Base-by-base conservation (phyloP, 495 filamentous ascomycete genomes). In the Hypomontagnella monticulosa region DNA sequence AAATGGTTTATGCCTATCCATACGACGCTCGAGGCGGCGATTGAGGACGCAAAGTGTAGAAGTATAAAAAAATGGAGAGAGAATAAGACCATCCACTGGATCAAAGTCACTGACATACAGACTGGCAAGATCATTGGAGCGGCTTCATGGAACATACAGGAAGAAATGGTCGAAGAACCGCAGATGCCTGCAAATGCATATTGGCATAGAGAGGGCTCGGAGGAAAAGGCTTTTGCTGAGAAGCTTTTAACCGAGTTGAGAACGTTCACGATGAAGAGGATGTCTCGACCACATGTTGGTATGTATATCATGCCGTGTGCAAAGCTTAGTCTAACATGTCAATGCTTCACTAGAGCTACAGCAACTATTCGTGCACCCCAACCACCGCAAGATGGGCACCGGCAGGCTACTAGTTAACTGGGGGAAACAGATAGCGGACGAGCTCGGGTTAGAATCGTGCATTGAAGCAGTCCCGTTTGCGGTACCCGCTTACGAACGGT, bases 351-450 rank as follows among this genome's bases (percentile, higher is more conserved):
- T 48, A 80, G 75, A 75, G 36, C 49, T 77, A 8, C 64, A 64
- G 23, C 70, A 69, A 38, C 60, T 72, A 16, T 71, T 75, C 38
- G 71, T 73, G 16, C 70, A 75, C 46, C 72, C 72, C 3, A 66
- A 69, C 16, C 68, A 78, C 51, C 76, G 72, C 15, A 51, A 46
- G 23, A 67, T 70, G n/a, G 79, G 79, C 8, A 71, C 62, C 15
- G 77, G 65, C 18, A 72, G 51, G 16, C 55, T 75, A 36, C 68
- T 82, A 5, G 55, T 79, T n/a, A 37, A 72, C 7, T 83, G 79
- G 79, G 80, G 81, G 16, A 67, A 73, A 7, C 10, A 72, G 50
- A 75, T 71, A 55, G 75, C 77, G 1, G 76, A 81, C 58, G 73
- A 77, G 36, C 40, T 79, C 19, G 71, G 69, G 30, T 44, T 80